A percentile compares a stretch with the other conserved stretches of the same genome.
These are phyloP conservation scores for Claviceps spartinae DNA, from an alignment of 2,329 filamentous ascomycete genomes.

Conservation along the genomic window DNA sequence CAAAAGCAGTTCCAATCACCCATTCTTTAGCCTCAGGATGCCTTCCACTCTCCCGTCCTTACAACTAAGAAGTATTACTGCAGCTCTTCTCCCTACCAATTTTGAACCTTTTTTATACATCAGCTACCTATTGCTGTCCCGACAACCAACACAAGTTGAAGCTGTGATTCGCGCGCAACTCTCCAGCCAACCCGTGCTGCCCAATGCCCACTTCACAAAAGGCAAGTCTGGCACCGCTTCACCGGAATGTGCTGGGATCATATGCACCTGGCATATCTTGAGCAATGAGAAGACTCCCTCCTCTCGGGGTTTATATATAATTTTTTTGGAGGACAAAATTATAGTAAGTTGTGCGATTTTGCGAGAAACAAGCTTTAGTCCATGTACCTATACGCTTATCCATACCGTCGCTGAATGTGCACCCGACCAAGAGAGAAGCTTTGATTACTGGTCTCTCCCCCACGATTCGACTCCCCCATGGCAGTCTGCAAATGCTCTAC, in stretches of 20 bases:
- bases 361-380: background rate
- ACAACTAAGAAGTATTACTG: background rate
- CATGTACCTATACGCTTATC: background rate
- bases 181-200: slow-evolving; percentile 1
- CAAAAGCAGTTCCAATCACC: too few relatives aligned
- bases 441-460: background rate
- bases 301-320: too few relatives aligned
- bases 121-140: slow-evolving; percentile 1
- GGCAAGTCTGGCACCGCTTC: background rate
- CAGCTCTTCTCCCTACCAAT: background rate
- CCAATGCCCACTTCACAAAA: slow-evolving; percentile 1
- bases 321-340: too few relatives aligned
- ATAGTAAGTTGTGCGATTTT: too few relatives aligned
- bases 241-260: background rate
- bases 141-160: background rate
- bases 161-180: background rate
- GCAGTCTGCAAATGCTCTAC: background rate
- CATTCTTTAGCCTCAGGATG: too few relatives aligned
- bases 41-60: too few relatives aligned
- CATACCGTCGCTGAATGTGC: background rate
- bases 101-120: slow-evolving; percentile 2
- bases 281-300: too few relatives aligned
- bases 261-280: too few relatives aligned
- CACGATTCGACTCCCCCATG: background rate
- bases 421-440: background rate